Evolutionary conservation across 805 yeast species (phyloP).

Genomic region (Candida ipomoeae): DNA sequence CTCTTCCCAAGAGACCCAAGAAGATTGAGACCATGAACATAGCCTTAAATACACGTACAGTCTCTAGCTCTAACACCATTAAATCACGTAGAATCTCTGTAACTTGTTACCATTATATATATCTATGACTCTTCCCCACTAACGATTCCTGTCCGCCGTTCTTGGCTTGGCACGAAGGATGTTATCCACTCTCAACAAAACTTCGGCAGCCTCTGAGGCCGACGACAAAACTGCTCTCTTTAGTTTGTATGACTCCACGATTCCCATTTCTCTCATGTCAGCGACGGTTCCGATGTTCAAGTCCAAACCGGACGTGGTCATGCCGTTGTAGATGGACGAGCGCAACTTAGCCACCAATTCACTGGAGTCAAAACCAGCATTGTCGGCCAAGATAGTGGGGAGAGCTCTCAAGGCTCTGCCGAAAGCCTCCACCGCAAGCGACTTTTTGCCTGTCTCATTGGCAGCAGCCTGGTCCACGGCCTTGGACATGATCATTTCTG

Average conservation of each 20-base stretch:
- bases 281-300: slow-evolving; percentile 79
- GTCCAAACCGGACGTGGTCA: slow-evolving; percentile 88
- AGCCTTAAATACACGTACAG: background rate
- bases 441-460: slow-evolving; percentile 86
- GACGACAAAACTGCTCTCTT: slow-evolving; percentile 91
- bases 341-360: slow-evolving; percentile 88
- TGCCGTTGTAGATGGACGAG: slow-evolving; percentile 87
- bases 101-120: background rate
- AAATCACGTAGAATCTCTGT: background rate
- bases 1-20: slow-evolving; percentile 98
- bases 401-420: slow-evolving; percentile 91
- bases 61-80: too few relatives aligned
- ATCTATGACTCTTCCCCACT: slow-evolving; percentile 11
- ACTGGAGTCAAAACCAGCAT: slow-evolving; percentile 93
- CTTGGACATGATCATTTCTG: slow-evolving; percentile 87
- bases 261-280: slow-evolving; percentile 91
- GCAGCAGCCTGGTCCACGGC: slow-evolving; percentile 94
- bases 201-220: slow-evolving; percentile 98
- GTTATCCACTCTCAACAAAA: slow-evolving; percentile 90
- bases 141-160: slow-evolving; percentile 80
- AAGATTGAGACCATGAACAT: slow-evolving; percentile 73
- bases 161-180: slow-evolving; percentile 96
- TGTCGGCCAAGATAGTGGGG: slow-evolving; percentile 93
- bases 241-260: slow-evolving; percentile 88
- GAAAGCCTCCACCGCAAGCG: slow-evolving; percentile 91